Conservation (phyloP, 2,329 filamentous ascomycete genomes). For the Diaporthe ampelina region DNA sequence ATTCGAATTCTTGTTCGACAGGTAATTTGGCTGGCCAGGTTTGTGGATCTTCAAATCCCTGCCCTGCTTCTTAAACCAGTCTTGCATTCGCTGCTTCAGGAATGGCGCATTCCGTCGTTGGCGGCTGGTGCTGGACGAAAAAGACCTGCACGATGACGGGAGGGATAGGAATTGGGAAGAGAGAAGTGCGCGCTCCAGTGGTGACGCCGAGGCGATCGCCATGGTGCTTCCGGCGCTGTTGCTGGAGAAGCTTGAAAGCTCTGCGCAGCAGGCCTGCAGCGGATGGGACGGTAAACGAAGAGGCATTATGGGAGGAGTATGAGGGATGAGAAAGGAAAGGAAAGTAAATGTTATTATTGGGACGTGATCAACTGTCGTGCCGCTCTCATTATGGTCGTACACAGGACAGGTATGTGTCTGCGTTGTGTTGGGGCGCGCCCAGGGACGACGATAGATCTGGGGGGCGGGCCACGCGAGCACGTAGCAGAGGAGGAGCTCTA, state of each 20-base stretch:
- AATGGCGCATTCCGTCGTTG: conserved; percentile 54
- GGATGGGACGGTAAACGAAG: conserved; percentile 39
- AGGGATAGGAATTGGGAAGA: conserved; percentile 19
- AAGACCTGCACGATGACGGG: conserved; percentile 46
- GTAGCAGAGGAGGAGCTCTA: conserved; percentile 6
- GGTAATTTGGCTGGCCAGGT: conserved; percentile 52
- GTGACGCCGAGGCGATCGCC: conserved; percentile 3
- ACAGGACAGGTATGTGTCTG: conserved; percentile 23
- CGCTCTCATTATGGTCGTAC: conserved; percentile 25
- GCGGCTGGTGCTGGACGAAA: conserved; percentile 56
- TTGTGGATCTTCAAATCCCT: conserved; percentile 41
- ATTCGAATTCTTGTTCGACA: conserved; percentile 53
- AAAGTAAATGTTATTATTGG: not conserved
- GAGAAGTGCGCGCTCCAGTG: conserved; percentile 37
- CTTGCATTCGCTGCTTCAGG: conserved; percentile 54
- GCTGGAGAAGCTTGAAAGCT: conserved; percentile 34
- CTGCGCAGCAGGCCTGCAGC: conserved; percentile 37
- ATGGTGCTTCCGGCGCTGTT: conserved; percentile 31
- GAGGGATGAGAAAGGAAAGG: not conserved
- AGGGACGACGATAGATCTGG: not conserved
- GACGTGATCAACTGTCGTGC: conserved; percentile 14
- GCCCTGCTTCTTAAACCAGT: conserved; percentile 50
- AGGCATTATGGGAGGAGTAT: conserved; percentile 36
- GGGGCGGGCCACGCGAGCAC: conserved; percentile 9
- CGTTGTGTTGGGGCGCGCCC: conserved; percentile 31